A percentile compares a stretch with the other conserved stretches of the same genome.
Conservation (phyloP, 2,329 filamentous ascomycete species). For the Colletotrichum ledebouriae region DNA sequence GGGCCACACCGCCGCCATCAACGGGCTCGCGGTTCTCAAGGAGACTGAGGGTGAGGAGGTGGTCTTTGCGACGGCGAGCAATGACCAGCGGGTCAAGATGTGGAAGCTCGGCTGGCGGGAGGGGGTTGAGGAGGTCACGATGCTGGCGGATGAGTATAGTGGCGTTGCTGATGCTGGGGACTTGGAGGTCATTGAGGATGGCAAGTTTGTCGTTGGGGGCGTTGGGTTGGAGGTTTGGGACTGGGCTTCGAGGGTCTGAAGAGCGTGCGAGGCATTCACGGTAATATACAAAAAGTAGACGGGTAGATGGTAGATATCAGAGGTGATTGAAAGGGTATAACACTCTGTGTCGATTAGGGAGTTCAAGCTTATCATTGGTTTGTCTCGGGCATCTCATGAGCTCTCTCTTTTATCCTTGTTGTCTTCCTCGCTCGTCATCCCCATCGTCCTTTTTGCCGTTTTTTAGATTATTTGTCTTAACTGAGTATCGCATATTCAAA, state of each 20-base stretch:
- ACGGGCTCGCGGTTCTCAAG: conserved; percentile 62
- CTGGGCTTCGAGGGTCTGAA: conserved; percentile 25
- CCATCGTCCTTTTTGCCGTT: too few species aligned
- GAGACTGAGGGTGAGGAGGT: conserved; percentile 35
- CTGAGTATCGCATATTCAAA: too few species aligned
- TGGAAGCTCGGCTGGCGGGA: conserved; percentile 58
- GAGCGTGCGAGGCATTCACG: neutral
- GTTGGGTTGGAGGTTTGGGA: conserved; percentile 63
- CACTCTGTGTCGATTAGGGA: too few species aligned
- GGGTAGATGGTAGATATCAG: neutral
- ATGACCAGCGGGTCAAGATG: conserved; percentile 71
- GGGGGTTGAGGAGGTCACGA: conserved; percentile 48
- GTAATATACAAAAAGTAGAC: neutral
- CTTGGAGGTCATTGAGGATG: conserved; percentile 55
- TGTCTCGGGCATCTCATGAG: too few species aligned
- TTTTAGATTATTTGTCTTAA: too few species aligned
- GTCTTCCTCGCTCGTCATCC: too few species aligned
- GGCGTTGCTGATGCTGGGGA: conserved; percentile 72
- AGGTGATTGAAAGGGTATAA: neutral
- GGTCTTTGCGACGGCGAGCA: conserved; percentile 63
- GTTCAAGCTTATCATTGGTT: too few species aligned
- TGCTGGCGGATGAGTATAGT: conserved; percentile 67
- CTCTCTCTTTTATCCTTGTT: too few species aligned
- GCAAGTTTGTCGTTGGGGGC: conserved; percentile 57
- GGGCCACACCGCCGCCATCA: conserved; percentile 81